Conservation (phyloP, 495 filamentous ascomycete species). For the Podospora fimiseda region DNA sequence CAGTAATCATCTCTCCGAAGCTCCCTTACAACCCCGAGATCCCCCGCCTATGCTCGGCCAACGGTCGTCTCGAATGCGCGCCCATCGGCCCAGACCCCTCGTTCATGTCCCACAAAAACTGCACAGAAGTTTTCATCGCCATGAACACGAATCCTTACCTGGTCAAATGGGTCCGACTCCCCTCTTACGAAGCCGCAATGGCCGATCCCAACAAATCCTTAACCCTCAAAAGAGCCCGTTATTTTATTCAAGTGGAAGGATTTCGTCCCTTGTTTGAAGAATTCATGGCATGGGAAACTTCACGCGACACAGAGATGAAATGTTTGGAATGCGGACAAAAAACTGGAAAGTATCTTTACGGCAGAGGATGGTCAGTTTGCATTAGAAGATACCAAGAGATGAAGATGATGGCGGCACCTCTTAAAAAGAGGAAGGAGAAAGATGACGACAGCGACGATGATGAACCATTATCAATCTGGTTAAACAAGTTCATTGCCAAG, state of each 20-base stretch:
- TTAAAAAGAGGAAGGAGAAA: no score
- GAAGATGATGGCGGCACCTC: no score
- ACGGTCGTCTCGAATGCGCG: neutral
- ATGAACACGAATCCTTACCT: neutral
- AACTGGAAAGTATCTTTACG: neutral
- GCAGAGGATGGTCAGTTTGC: neutral
- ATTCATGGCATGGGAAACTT: neutral
- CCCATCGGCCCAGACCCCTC: neutral
- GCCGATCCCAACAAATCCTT: neutral
- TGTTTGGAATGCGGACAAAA: neutral
- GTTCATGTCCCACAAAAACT: neutral
- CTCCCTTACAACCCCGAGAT: neutral
- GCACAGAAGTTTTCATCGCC: neutral
- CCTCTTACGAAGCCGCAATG: neutral
- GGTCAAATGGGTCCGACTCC: neutral
- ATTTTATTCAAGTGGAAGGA: neutral
- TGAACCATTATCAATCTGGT: no score
- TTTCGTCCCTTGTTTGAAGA: neutral
- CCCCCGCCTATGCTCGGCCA: neutral
- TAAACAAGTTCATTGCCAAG: no score
- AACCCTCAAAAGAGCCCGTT: neutral
- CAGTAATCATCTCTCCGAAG: neutral
- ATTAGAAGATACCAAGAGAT: neutral
- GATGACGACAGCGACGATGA: no score
- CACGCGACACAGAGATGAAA: neutral